These are phyloP conservation scores for Chrysanthemum makinoi DNA, from an alignment of 129 eudicot genomes.

Conservation along the genomic window DNA sequence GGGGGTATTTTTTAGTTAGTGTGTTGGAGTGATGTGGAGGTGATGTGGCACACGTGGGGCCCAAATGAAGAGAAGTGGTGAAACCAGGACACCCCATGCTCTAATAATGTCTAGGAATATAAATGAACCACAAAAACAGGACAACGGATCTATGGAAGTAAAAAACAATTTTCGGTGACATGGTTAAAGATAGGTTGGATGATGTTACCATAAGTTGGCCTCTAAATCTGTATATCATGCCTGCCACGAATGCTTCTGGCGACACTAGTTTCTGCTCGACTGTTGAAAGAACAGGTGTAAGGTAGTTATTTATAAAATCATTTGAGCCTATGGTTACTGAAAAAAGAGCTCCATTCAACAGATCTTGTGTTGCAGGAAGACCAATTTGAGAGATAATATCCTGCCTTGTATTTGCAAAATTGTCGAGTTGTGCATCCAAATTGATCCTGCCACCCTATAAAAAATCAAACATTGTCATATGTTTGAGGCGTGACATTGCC, in stretches of 20 bases:
- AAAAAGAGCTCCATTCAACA: constrained; percentile 55
- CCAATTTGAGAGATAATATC: constrained; percentile 60
- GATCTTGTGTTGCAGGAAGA: constrained; percentile 41
- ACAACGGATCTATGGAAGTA: too few relatives aligned
- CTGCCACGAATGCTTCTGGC: constrained; percentile 60
- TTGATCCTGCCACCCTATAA: constrained; percentile 79
- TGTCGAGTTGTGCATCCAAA: constrained; percentile 82
- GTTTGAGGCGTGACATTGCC: too few relatives aligned
- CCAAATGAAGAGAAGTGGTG: too few relatives aligned
- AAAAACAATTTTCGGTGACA: not conserved
- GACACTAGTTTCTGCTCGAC: constrained; percentile 48
- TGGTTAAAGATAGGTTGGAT: constrained; percentile 9
- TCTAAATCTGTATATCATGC: constrained; percentile 60
- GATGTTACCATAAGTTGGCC: constrained; percentile 64
- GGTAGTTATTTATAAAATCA: constrained; percentile 87
- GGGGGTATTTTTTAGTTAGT: too few relatives aligned
- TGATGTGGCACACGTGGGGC: too few relatives aligned
- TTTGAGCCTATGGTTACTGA: constrained; percentile 89
- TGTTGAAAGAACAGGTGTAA: constrained; percentile 55
- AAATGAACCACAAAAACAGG: too few relatives aligned
- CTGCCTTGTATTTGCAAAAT: constrained; percentile 79
- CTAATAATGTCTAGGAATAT: too few relatives aligned
- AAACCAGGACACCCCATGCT: too few relatives aligned
- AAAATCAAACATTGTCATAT: not conserved
- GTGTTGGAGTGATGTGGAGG: too few relatives aligned